Evolutionary conservation across 2,329 filamentous ascomycete species (phyloP), one percentile per base, ranked within the genome.

Genomic region (Cladosporium sp.): DNA sequence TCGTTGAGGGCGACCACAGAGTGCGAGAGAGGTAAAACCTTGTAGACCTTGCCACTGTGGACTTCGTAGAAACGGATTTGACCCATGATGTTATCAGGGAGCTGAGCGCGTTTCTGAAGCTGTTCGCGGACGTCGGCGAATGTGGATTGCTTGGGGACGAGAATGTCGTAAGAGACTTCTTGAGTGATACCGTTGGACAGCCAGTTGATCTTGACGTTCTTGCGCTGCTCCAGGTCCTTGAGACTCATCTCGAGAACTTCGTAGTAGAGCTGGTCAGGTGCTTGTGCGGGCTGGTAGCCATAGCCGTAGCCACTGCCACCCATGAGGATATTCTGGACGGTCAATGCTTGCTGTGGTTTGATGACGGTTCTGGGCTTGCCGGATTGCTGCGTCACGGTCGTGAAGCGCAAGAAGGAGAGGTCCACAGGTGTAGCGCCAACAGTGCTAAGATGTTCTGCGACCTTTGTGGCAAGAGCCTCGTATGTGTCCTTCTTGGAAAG

Each of bases 171-270:
- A 1, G 80, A 78, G 66, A 97, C 91, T 85, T 96, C 92, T 77
- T 97, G 97, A 10, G 85, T 85, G 61, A 97, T 88, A 42, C 94
- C 94, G 62, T 99, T 94, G 39, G 87, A 89, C 45, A 99, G 78
- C 85, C 89, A 93, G 1, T 81, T 89, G 48, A 99, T 76, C 72
- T 90, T 93, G 62, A 97, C 77, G 58, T 79, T 84, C 78, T 95
- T 97, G 78, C 96, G 94, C 57, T 90, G 94, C 69, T 99, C 94
- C 42, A 96, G 80, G 73, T 99, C 95, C 22, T 90, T 89, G 47
- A 99, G 76, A 67, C 91, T 96, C 79, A 97, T 96, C 62, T 99
- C 94, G 39, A 99, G 77, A 25, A 97, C 84, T 72, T 99, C 94
- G 69, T 92, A 99, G 72, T 87, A 97, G 53, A 99, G 79, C 0